Percentiles rank a stretch among this genome's conserved stretches.
Evolutionary conservation across 306 rosid genomes (phyloP).

Genomic region (Begonia loranthoides): DNA sequence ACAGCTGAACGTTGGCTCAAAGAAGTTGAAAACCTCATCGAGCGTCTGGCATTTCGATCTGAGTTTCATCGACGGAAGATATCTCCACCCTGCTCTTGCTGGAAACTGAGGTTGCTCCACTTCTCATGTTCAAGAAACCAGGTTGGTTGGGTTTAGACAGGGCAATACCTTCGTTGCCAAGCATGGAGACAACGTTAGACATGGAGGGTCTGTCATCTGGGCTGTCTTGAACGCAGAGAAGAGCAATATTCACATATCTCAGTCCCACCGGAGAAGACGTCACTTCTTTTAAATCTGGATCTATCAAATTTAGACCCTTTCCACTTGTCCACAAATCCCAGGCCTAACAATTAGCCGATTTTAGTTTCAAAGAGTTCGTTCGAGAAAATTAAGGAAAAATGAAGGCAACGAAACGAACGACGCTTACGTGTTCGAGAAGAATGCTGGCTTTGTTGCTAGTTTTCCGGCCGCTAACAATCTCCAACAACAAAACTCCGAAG

Average conservation of each 20-base stretch:
- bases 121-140: constrained; percentile 14
- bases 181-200: constrained; percentile 12
- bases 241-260: constrained; percentile 15
- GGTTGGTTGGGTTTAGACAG: constrained; percentile 17
- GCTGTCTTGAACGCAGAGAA: constrained; percentile 12
- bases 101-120: background rate
- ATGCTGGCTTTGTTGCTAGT: constrained; percentile 15
- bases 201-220: constrained; percentile 10
- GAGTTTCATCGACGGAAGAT: background rate
- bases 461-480: constrained; percentile 13
- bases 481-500: constrained; percentile 18
- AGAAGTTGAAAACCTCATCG: too few species aligned
- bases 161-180: constrained; percentile 4
- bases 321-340: constrained; percentile 6
- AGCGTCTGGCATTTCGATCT: too few species aligned
- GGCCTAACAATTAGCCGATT: background rate
- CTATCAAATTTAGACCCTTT: constrained; percentile 8
- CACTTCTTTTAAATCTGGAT: background rate
- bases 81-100: background rate
- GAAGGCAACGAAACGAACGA: background rate
- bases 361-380: background rate
- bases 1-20: too few species aligned
- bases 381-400: background rate
- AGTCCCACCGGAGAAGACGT: constrained; percentile 1
- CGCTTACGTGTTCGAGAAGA: constrained; percentile 18